Evolutionary conservation across 106 monocot species (phyloP).

Genomic region (Dendrobium huoshanense): DNA sequence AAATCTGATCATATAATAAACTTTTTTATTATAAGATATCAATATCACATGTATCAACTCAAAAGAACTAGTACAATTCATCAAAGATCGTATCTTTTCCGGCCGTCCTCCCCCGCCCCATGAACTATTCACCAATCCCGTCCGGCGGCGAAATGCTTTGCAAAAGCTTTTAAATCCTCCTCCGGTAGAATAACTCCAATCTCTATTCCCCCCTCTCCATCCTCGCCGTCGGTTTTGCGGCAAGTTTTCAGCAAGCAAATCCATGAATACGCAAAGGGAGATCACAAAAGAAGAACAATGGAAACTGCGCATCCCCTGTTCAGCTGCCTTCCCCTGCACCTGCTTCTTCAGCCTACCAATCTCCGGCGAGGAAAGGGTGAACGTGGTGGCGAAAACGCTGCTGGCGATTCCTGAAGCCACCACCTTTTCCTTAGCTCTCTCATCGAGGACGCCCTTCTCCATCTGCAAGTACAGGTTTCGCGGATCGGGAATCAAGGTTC

Average conservation of each 20-base stretch:
- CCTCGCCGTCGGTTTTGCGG: not conserved
- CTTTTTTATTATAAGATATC: too few species aligned
- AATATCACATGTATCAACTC: too few species aligned
- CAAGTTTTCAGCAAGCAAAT: slow-evolving; percentile 8
- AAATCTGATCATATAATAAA: too few species aligned
- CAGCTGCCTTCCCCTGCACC: not conserved
- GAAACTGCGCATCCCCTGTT: not conserved
- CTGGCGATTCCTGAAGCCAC: not conserved
- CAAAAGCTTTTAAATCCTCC: not conserved
- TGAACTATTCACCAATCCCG: too few species aligned
- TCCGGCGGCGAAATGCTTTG: not conserved
- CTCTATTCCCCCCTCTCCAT: slow-evolving; percentile 2
- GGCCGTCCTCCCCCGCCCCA: too few species aligned
- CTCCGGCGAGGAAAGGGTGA: slow-evolving; percentile 4
- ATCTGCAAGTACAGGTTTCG: not conserved
- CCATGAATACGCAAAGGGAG: slow-evolving; percentile 20
- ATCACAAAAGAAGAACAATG: slow-evolving; percentile 29
- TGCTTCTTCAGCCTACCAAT: slow-evolving; percentile 5
- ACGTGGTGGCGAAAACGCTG: slow-evolving; percentile 2
- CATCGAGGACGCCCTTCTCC: not conserved
- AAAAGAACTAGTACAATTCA: too few species aligned
- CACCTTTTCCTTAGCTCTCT: too few species aligned
- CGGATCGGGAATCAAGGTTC: not conserved
- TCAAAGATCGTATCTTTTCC: too few species aligned
- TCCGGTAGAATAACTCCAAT: not conserved